phyloP scores from a whole-genome alignment of 306 rosid genomes.

The Rosa multiflora region DNA sequence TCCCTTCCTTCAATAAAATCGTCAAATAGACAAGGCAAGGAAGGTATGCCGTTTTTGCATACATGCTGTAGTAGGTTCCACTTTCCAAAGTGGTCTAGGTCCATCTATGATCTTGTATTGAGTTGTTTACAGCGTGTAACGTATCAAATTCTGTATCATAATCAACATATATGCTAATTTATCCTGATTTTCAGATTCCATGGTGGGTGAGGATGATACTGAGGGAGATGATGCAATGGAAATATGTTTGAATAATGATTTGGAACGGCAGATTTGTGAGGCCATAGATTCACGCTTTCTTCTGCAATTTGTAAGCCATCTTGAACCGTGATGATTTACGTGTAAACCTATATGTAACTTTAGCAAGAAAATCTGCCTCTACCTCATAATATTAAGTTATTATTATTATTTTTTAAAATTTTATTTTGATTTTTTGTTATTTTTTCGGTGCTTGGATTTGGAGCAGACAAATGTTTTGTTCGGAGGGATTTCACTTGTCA shows the following conservation, averaged over 20 bases:
- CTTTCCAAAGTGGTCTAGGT: not conserved
- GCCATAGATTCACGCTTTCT: conserved; percentile 83
- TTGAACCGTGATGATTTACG: conserved; percentile 5
- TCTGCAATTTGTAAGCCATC: conserved; percentile 68
- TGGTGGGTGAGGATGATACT: conserved; percentile 64
- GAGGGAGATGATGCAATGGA: conserved; percentile 60
- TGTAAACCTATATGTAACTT: not conserved
- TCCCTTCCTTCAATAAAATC: conserved; percentile 69
- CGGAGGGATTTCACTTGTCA: conserved; percentile 59
- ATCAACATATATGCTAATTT: not conserved
- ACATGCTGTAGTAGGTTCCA: not conserved
- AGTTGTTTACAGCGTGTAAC: not conserved
- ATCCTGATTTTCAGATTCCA: conserved; percentile 49
- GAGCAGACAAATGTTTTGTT: conserved; percentile 78
- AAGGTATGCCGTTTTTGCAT: conserved; percentile 44
- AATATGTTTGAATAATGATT: conserved; percentile 54
- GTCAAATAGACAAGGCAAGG: conserved; percentile 41
- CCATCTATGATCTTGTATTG: conserved; percentile 11
- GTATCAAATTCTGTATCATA: not conserved
- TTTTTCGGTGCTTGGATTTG: not conserved
- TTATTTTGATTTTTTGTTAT: not conserved
- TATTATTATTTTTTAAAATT: conserved; percentile 1
- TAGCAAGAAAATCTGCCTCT: conserved; percentile 18
- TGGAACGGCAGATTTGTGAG: conserved; percentile 74
- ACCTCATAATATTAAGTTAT: conserved; percentile 8